Conservation (phyloP, 768 basidiomycete genomes). For the Ephemerocybe angulata region DNA sequence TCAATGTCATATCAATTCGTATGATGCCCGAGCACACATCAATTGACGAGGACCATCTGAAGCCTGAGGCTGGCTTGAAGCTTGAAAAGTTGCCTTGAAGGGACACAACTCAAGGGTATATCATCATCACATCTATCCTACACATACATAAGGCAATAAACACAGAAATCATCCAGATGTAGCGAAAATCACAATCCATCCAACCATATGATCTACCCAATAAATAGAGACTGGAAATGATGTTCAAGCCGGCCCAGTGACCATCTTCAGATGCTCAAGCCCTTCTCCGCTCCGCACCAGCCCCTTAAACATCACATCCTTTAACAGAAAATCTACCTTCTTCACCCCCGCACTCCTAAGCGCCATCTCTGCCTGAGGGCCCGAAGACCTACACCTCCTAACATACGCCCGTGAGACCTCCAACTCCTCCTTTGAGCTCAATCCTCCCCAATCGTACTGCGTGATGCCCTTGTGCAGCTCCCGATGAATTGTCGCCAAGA, state of each 20-base stretch:
- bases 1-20: background rate
- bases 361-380: constrained; percentile 25
- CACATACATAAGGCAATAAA: no score
- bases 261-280: constrained; percentile 34
- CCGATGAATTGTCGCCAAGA: constrained; percentile 48
- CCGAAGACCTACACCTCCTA: constrained; percentile 31
- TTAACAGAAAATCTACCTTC: constrained; percentile 55
- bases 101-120: no score
- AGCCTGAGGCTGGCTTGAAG: no score
- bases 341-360: constrained; percentile 52
- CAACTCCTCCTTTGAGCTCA: constrained; percentile 28
- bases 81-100: no score
- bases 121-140: no score
- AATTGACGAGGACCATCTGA: no score
- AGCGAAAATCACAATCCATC: no score
- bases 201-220: no score
- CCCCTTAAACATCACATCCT: constrained; percentile 46
- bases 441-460: constrained; percentile 35
- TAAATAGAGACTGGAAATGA: no score
- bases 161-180: no score
- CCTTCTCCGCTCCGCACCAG: constrained; percentile 40
- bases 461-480: constrained; percentile 43
- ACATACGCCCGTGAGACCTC: constrained; percentile 35
- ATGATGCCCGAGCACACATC: no score
- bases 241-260: constrained; percentile 9